Base-by-base conservation (phyloP, 345 rosid genomes). In the Pseudoturritis turrita region DNA sequence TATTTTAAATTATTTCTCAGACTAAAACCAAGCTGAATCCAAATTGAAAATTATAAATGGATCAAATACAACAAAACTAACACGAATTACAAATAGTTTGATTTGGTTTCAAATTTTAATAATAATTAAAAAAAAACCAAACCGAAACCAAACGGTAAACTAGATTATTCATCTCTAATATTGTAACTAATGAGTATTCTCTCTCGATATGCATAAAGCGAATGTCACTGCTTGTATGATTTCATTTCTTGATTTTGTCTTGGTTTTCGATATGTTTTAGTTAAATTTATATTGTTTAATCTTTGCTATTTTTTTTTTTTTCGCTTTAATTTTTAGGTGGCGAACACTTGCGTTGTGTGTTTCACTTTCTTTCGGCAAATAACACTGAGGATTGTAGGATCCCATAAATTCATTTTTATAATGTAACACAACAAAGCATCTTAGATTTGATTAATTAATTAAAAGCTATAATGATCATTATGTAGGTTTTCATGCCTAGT, bases 261-360 rank as follows among this genome's bases (percentile, higher is more conserved):
- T 54, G 52, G 43, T 12, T 66, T 65, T 52, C 10, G 10, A 55
- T 21, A n/a, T 21, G 36, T 35, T 55, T 31, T 43, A n/a, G 25
- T 7, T 43, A 10, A n/a, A 2, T 23, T 46, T 2, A 15, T 21
- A 13, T 7, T 19, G 35, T 33, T 28, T 36, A 55, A n/a, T 31
- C n/a, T 37, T 37, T 60, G 29, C 29, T 50, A 43, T 45, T 26
- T 28, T 26, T 43, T 19, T 54, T 50, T 60, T 68, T 22, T 62
- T 6, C 17, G 12, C 43, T 54, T 60, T 35, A 53, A 40, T 19
- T 12, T 41, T 13, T 41, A 21, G 57, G 70, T 73, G 56, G 64
- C 64, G 41, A 55, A 64, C 77, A 73, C 59, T 65, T 55, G 58
- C 58, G 31, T 73, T 65, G 28, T 54, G 39, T 73, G 77, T 55